Base-by-base conservation (phyloP, 2,329 filamentous ascomycete genomes). In the Lecanosticta acicola region DNA sequence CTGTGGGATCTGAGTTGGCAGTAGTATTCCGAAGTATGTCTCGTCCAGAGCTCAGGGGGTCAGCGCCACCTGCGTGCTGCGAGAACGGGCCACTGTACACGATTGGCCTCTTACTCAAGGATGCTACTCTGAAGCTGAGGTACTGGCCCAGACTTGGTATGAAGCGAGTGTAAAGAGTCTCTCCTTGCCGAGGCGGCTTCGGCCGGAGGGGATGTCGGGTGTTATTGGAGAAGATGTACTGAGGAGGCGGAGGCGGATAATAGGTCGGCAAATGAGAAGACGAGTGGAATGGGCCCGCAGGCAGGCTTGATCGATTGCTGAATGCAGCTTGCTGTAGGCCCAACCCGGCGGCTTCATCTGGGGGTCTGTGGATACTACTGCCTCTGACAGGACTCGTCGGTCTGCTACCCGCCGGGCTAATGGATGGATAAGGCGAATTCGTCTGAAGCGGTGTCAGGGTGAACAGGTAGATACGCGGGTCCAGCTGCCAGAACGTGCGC, bases 401-500 rank as follows among this genome's bases (percentile, higher is more conserved):
- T 39, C 76, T 67, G 13, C 73, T 78, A 18, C 67, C 62, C 47
- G 71, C 71, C 1, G 79, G 75, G 7, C 76, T 76, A 43, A 70
- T 61, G 8, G 67, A 65, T 1, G 73, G 72, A 38, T 72, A 75
- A 0, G 71, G 70, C 2, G 75, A 74, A 35, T 66, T 61, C 8
- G 48, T 48, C 19, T 56, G 51, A 32, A 72, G 71, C 0, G 85
- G 87, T 39, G 84, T 80, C 20, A 91, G 74, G 0, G 86, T 88
- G 69, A 94, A 95, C 38, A 97, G 79, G 63, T 95, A 97, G 41
- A 94, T 76, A 4, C 87, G 79, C 0, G 86, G 80, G 34, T 94
- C 88, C 2, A 93, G 76, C 69, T 97, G 93, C 93, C 93, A 98
- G 68, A 96, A 98, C 59, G 81, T 81, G 50, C 79, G 77, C 33